Percentiles rank a stretch among this genome's conserved stretches.
Evolutionary conservation across 2,329 filamentous ascomycete species (phyloP).

Genomic region (Fusarium citri): DNA sequence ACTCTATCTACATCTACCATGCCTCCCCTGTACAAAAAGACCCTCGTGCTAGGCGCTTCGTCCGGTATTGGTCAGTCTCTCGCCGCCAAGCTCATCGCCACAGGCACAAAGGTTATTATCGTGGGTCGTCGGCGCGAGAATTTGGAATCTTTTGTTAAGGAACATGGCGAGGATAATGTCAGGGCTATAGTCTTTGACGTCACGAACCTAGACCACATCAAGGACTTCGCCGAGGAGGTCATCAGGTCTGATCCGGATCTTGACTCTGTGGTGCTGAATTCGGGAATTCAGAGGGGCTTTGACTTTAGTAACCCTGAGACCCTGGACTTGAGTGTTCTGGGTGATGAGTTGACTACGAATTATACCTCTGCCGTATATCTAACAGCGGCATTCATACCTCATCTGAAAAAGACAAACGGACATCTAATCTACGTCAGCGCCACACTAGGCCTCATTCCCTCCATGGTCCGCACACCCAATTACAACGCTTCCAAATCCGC

Average conservation of each 20-base stretch:
- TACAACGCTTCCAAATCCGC: constrained; percentile 48
- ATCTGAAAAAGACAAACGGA: constrained; percentile 27
- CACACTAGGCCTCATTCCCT: constrained; percentile 38
- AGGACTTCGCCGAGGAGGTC: constrained; percentile 34
- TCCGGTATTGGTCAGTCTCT: constrained; percentile 47
- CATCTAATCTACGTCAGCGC: constrained; percentile 45
- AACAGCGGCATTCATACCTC: constrained; percentile 46
- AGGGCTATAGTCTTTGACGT: constrained; percentile 58
- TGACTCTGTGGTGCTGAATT: constrained; percentile 67
- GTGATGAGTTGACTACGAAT: constrained; percentile 44
- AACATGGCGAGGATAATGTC: constrained; percentile 55
- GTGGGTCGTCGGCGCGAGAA: constrained; percentile 61
- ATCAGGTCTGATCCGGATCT: constrained; percentile 33
- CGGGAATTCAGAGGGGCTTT: constrained; percentile 63
- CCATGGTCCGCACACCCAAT: constrained; percentile 43
- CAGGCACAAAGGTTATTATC: constrained; percentile 58
- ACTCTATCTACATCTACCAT: constrained; percentile 26
- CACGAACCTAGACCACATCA: constrained; percentile 52
- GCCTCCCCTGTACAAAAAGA: constrained; percentile 45
- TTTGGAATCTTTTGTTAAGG: constrained; percentile 60
- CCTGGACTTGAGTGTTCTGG: constrained; percentile 47
- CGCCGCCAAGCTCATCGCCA: constrained; percentile 55
- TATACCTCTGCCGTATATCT: constrained; percentile 46
- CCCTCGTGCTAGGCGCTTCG: constrained; percentile 57
- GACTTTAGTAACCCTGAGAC: constrained; percentile 41